phyloP scores from a whole-genome alignment of 192 early-diverging fungal genomes.

The Gaertneriomyces semiglobifer region DNA sequence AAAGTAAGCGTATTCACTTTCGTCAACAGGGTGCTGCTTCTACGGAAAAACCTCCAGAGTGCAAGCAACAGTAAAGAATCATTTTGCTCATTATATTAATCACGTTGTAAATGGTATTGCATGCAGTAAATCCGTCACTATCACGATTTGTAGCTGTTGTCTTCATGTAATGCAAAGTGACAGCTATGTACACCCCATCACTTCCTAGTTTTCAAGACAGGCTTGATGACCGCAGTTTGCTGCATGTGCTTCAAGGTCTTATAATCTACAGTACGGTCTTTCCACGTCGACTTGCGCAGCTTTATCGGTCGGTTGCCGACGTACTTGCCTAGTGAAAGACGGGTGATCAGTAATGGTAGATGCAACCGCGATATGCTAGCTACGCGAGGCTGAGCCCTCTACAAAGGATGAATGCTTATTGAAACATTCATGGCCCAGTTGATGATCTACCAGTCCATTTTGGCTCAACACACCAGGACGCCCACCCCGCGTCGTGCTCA shows the following conservation, averaged over 20 bases:
- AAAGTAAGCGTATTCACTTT: neutral
- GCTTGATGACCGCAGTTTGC: constrained; percentile 24
- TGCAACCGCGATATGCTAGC: too few species aligned
- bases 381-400: too few species aligned
- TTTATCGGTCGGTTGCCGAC: constrained; percentile 93
- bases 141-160: too few species aligned
- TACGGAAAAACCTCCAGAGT: constrained; percentile 44
- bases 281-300: constrained; percentile 89
- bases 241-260: constrained; percentile 38
- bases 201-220: constrained; percentile 14
- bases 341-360: neutral
- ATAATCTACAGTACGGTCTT: constrained; percentile 79
- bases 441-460: too few species aligned
- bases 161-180: too few species aligned
- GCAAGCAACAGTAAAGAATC: constrained; percentile 53
- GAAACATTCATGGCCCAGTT: too few species aligned
- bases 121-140: too few species aligned
- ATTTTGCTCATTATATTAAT: too few species aligned
- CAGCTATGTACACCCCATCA: too few species aligned
- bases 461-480: neutral
- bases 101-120: too few species aligned
- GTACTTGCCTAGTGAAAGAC: constrained; percentile 71
- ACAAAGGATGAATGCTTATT: too few species aligned
- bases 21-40: constrained; percentile 9
- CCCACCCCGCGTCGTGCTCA: too few species aligned